Base-by-base conservation (phyloP, 768 basidiomycete species). In the Leccinum variicolor region DNA sequence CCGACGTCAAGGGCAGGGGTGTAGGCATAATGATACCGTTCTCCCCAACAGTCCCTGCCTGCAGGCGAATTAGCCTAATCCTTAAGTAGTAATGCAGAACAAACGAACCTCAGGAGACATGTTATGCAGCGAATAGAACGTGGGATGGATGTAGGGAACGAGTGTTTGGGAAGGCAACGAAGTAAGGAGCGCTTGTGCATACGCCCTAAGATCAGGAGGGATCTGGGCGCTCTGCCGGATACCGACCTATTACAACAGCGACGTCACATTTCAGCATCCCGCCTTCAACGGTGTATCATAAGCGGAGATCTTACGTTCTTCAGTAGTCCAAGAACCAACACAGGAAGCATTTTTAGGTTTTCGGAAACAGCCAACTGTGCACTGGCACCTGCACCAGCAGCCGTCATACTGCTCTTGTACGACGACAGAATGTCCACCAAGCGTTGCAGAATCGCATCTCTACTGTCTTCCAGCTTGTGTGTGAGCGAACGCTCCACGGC, bases 381-480 rank as follows among this genome's bases (percentile, higher is more conserved):
- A 62, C 92, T 95, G 1, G 97, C 95, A 23, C 95, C 95, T 1
- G 90, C 86, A 15, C 94, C 94, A 4, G 90, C 88, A 23, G 92
- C 86, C 11, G 96, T 98, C 90, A 98, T 98, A 60, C 92, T 96
- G 45, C 86, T 85, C 82, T 98, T 98, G 80, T 94, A 97, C 11
- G 91, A 86, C 17, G 84, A 79, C 33, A 97, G 76, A 52, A 96
- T 85, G 52, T 95, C 92, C 41, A 91, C 85, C 51, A 96, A 77
- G 71, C 86, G 90, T 76, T 93, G 87, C 70, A 85, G 82, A 48
- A 93, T 74, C n/a, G 85, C 84, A 63, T 94, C 93, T 46, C 94
- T 81, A 45, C 89, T 89, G 65, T 97, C 94, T 72, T 97, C 94
- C 17, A 97, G 74, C 67, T 92, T 93, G 72, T 90, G 84, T 8